phyloP scores from a whole-genome alignment of 768 basidiomycete species.

The Amanita exitialis region DNA sequence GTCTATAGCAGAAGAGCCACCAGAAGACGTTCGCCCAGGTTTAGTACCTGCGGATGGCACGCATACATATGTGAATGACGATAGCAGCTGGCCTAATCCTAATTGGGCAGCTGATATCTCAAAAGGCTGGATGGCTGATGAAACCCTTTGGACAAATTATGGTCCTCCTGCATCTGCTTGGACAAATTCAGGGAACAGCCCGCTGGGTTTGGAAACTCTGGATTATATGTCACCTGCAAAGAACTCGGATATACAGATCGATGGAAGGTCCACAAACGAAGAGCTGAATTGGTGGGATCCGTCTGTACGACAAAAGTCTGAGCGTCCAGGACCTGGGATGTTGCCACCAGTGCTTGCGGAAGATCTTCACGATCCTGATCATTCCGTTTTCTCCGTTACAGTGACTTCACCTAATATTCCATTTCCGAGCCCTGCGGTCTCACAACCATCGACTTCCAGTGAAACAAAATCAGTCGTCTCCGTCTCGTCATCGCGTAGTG shows the following conservation, averaged over 20 bases:
- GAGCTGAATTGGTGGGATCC: constrained; percentile 66
- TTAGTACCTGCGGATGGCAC: constrained; percentile 22
- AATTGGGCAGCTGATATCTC: constrained; percentile 11
- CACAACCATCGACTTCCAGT: constrained; percentile 13
- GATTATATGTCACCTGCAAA: constrained; percentile 18
- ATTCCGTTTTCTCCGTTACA: constrained; percentile 58
- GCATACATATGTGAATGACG: constrained; percentile 9
- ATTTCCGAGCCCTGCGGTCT: constrained; percentile 12
- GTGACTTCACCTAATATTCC: constrained; percentile 19
- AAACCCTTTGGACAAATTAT: constrained; percentile 8
- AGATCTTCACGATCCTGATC: constrained; percentile 60
- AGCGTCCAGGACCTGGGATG: constrained; percentile 63
- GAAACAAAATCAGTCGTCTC: constrained; percentile 4
- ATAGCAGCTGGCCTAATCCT: constrained; percentile 12
- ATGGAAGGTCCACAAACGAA: constrained; percentile 49
- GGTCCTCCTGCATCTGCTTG: constrained; percentile 11
- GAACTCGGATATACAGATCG: constrained; percentile 32
- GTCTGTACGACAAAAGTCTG: constrained; percentile 28
- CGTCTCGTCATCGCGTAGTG: constrained; percentile 8
- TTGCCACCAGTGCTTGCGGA: constrained; percentile 62
- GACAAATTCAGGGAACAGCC: constrained; percentile 7
- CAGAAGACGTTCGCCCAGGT: constrained; percentile 23
- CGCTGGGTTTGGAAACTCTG: constrained; percentile 14
- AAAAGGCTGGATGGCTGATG: constrained; percentile 11
- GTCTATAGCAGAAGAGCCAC: constrained; percentile 33